phyloP scores from a whole-genome alignment of 495 filamentous ascomycete genomes.

The Talaromyces borbonicus region DNA sequence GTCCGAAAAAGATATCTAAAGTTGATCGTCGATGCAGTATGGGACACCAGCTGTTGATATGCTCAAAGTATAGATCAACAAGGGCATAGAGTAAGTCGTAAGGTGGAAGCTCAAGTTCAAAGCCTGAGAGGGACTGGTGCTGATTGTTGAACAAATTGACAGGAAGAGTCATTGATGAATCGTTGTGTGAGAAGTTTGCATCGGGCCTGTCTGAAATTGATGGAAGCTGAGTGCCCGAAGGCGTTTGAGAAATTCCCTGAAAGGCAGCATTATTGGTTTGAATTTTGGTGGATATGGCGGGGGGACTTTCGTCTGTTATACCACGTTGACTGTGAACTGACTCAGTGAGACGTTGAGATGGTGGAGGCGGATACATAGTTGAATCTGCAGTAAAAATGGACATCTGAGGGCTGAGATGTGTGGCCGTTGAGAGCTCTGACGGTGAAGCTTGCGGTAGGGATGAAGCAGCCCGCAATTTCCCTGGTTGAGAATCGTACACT shows the following conservation, averaged over 20 bases:
- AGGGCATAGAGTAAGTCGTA: constrained; percentile 75
- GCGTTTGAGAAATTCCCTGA: constrained; percentile 14
- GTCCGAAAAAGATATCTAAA: constrained; percentile 70
- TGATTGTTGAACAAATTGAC: constrained; percentile 34
- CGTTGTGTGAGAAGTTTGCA: constrained; percentile 32
- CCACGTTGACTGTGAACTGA: constrained; percentile 17
- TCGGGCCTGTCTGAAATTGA: constrained; percentile 13
- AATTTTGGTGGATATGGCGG: constrained; percentile 26
- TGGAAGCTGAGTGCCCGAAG: constrained; percentile 15
- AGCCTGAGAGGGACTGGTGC: constrained; percentile 35
- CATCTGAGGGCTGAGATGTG: constrained; percentile 27
- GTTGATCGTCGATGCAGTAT: constrained; percentile 75
- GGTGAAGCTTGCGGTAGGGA: constrained; percentile 33
- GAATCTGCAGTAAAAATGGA: constrained; percentile 31
- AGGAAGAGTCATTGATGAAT: constrained; percentile 35
- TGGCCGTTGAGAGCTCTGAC: constrained; percentile 30
- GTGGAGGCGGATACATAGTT: constrained; percentile 14
- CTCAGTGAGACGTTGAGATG: background rate
- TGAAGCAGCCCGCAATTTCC: constrained; percentile 6
- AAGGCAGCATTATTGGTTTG: constrained; percentile 16
- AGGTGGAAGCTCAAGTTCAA: constrained; percentile 71
- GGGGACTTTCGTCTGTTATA: constrained; percentile 25
- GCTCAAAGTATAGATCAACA: constrained; percentile 81
- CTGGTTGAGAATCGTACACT: background rate
- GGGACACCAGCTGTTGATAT: constrained; percentile 85